Conservation (phyloP, 176 grass and related monocot species). For the Puya raimondii region DNA sequence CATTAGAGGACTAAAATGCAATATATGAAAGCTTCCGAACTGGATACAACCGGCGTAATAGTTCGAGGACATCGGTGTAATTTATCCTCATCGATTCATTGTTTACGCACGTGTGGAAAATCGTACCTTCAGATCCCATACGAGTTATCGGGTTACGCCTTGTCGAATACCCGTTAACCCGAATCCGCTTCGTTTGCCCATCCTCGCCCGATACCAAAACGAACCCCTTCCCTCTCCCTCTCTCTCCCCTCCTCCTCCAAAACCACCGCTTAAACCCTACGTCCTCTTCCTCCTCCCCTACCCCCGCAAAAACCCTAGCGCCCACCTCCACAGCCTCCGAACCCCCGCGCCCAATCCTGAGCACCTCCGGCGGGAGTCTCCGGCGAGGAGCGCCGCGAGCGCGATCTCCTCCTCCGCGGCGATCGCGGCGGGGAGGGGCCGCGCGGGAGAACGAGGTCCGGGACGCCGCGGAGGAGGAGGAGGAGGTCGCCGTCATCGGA, state of each 20-base stretch:
- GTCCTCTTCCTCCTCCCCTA: background rate
- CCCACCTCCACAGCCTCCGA: background rate
- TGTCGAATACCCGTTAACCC: background rate
- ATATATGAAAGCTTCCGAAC: too few species aligned
- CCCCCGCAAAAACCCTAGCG: background rate
- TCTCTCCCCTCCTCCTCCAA: background rate
- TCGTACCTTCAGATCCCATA: background rate
- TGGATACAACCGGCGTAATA: too few species aligned
- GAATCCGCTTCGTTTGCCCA: background rate
- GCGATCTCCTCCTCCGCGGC: background rate
- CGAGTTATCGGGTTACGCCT: background rate
- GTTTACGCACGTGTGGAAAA: background rate
- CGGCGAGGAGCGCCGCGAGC: background rate
- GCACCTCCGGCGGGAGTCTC: too few species aligned
- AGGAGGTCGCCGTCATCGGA: background rate
- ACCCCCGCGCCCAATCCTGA: background rate
- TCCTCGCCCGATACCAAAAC: background rate
- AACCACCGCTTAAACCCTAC: too few species aligned
- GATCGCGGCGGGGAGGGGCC: background rate
- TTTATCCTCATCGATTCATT: background rate
- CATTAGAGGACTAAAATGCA: too few species aligned
- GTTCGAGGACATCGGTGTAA: too few species aligned
- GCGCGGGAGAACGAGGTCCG: background rate
- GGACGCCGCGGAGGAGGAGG: background rate
- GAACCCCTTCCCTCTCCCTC: background rate